Evolutionary conservation across 805 yeast genomes (phyloP), one percentile per base, ranked within the genome.

Genomic region (Myxozyma sirexii): DNA sequence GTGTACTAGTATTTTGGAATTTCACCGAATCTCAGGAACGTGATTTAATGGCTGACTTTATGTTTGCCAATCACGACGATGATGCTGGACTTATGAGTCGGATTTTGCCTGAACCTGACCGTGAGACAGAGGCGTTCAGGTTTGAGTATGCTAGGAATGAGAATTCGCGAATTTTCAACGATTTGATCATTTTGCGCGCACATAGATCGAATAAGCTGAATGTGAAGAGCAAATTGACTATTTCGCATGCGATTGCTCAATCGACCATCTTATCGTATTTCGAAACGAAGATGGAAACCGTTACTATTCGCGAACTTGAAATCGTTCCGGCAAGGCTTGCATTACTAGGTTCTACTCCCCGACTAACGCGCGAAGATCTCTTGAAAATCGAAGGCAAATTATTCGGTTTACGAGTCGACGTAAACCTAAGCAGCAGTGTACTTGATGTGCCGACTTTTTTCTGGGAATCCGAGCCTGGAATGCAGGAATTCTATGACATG

Each of bases 1-100:
- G 99, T 21, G 96, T 93, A 13, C 90, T 94, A n/a, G 97, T 94
- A 21, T 92, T 94, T 70, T 94, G 99, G 99, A 94, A 94, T 70
- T 91, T 94, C 68, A 84, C 93, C 1, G 97, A 91, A 70, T 79
- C 83, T 6, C 97, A 94, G 70, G 99, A 94, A 69, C 91, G 91
- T 76, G 94, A 93, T 68, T 84, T 94, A 19, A 79, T 94, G 56
- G 98, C 97, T 0, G 99, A 94, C 70, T 78, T 94, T 64, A 87
- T 86, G n/a, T 84, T 87, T 74, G 90, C 90, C 4, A 65, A 54
- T 38, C 42, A 38, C 15, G 59, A 55, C 24, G n/a, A 12, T 19
- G 19, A 46, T 13, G 49, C 42, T 5, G 45, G 38, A 4, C 48
- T 55, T 23, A 82, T 88, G 27, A 77, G 87, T 2, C 81, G 88